Evolutionary conservation across 2,329 filamentous ascomycete species (phyloP).

Genomic region (Ceratocystis ficicola): DNA sequence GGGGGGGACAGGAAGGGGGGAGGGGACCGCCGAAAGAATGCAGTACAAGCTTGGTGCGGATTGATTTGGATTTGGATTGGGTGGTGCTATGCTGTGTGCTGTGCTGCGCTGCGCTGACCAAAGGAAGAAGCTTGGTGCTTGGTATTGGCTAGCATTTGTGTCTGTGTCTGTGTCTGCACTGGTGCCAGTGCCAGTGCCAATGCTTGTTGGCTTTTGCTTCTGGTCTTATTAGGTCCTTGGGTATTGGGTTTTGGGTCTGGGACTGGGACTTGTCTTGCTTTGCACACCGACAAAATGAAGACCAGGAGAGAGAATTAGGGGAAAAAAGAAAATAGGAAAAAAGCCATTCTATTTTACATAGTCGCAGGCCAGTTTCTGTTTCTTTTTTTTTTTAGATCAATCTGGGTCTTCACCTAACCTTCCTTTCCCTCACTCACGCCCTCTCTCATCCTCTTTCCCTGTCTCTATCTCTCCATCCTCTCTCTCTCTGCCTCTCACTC

Average conservation of each 20-base stretch:
- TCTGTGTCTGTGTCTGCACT: not conserved
- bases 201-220: not conserved
- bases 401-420: not conserved
- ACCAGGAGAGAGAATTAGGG: not conserved
- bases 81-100: too few species aligned
- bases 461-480: not conserved
- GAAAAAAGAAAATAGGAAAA: not conserved
- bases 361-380: not conserved
- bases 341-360: not conserved
- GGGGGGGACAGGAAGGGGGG: not conserved
- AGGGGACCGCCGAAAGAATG: not conserved
- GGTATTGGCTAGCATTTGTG: not conserved
- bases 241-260: too few species aligned
- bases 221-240: not conserved
- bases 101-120: too few species aligned
- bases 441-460: not conserved
- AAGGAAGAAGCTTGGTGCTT: not conserved
- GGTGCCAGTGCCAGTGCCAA: not conserved
- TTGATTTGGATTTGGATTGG: too few species aligned
- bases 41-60: not conserved
- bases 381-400: not conserved
- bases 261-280: not conserved
- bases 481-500: not conserved
- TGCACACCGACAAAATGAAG: conserved; percentile 1
- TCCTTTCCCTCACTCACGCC: not conserved